A percentile compares a stretch with the other conserved stretches of the same genome.
Conservation (phyloP, 169 alveolate genomes). For the Eimeria tenella region DNA sequence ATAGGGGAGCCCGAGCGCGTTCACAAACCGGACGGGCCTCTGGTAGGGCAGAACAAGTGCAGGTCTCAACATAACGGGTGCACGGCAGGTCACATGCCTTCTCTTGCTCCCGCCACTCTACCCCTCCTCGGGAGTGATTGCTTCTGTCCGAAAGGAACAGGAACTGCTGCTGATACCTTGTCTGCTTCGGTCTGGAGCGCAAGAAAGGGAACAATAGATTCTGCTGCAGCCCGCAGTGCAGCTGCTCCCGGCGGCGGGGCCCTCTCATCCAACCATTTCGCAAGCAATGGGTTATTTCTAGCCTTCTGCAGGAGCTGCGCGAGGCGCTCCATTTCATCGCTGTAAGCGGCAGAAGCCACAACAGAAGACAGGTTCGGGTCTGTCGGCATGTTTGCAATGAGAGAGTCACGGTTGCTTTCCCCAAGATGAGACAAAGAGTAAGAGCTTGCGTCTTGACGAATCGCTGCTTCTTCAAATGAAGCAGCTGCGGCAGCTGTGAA, state of each 20-base stretch:
- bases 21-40: not conserved
- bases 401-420: not conserved
- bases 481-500: constrained; percentile 18
- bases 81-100: constrained; percentile 39
- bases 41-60: not conserved
- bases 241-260: constrained; percentile 68
- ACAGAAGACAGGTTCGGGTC: constrained; percentile 54
- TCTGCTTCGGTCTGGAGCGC: constrained; percentile 43
- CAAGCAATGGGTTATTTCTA: constrained; percentile 65
- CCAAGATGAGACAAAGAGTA: constrained; percentile 39
- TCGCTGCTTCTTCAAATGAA: not conserved
- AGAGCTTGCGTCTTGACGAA: not conserved
- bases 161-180: not conserved
- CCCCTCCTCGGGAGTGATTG: constrained; percentile 37
- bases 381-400: not conserved
- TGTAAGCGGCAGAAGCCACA: constrained; percentile 69
- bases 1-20: not conserved
- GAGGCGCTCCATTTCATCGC: constrained; percentile 71
- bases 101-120: constrained; percentile 59
- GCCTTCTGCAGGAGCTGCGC: constrained; percentile 68
- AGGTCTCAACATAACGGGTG: not conserved
- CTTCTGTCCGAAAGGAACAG: not conserved
- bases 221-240: constrained; percentile 64
- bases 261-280: constrained; percentile 65
- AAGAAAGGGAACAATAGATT: constrained; percentile 60